Conservation (phyloP, 257 asterid genomes). For the Solanum bukasovii region DNA sequence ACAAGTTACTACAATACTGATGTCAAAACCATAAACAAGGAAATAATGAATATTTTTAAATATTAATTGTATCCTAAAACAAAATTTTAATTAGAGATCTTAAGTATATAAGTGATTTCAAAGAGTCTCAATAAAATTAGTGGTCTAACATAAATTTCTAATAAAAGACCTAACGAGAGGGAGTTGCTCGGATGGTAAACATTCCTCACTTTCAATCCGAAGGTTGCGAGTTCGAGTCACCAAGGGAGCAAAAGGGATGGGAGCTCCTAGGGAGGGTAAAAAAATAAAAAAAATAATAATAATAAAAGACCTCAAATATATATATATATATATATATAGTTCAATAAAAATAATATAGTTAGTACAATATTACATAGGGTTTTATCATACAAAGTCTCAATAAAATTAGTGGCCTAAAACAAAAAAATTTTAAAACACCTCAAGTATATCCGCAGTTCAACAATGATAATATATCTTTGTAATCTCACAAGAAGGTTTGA, state of each 20-base stretch:
- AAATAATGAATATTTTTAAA: too few species aligned
- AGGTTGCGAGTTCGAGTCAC: too few species aligned
- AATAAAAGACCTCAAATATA: too few species aligned
- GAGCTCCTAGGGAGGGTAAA: too few species aligned
- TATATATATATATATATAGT: too few species aligned
- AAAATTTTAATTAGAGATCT: not conserved
- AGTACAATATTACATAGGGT: not conserved
- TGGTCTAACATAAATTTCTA: not conserved
- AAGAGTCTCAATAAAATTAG: not conserved
- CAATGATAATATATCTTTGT: not conserved
- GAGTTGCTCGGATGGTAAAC: too few species aligned
- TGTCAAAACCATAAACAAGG: not conserved
- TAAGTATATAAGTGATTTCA: not conserved
- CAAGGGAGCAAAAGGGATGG: too few species aligned
- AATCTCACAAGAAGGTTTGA: too few species aligned
- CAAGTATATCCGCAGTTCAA: not conserved
- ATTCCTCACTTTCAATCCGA: too few species aligned
- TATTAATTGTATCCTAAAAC: not conserved
- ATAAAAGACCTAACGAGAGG: too few species aligned
- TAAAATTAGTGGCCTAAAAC: not conserved
- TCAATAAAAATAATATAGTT: too few species aligned
- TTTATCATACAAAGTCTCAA: not conserved
- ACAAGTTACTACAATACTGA: not conserved
- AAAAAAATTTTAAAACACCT: not conserved
- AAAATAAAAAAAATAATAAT: too few species aligned